Conservation (phyloP, 1,284 basidiomycete species). For the Fomitopsis betulina region DNA sequence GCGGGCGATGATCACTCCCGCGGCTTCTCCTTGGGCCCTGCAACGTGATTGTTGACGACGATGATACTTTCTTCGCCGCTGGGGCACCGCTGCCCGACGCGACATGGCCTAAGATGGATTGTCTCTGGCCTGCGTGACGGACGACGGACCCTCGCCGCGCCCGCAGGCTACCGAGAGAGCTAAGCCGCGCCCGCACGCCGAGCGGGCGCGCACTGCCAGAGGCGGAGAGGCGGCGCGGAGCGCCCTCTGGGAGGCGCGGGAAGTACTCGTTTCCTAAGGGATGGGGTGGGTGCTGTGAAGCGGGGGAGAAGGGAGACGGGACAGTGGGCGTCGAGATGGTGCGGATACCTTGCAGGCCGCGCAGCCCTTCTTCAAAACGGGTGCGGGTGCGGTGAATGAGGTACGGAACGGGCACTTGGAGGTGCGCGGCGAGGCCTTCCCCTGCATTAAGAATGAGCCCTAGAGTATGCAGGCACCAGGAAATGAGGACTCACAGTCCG, state of each 20-base stretch:
- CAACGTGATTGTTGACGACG: slow-evolving; percentile 65
- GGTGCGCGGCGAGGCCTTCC: slow-evolving; percentile 74
- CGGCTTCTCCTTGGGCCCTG: slow-evolving; percentile 42
- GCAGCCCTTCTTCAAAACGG: slow-evolving; percentile 76
- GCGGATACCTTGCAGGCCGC: slow-evolving; percentile 65
- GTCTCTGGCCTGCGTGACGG: slow-evolving; percentile 1
- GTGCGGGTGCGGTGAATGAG: slow-evolving; percentile 75
- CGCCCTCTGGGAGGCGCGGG: slow-evolving; percentile 13
- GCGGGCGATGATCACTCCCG: slow-evolving; percentile 32
- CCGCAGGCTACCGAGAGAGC: slow-evolving; percentile 44
- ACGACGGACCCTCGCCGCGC: slow-evolving; percentile 5
- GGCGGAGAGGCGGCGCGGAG: slow-evolving; percentile 8
- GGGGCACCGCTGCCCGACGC: slow-evolving; percentile 6
- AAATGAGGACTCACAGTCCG: slow-evolving; percentile 58
- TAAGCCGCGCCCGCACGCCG: slow-evolving; percentile 63
- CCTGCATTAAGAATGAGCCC: slow-evolving; percentile 36
- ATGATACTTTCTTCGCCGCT: slow-evolving; percentile 48
- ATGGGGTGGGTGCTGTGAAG: slow-evolving; percentile 3
- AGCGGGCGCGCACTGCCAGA: slow-evolving; percentile 12
- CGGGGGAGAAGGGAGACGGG: background rate
- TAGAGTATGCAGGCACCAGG: background rate
- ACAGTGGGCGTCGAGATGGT: slow-evolving; percentile 22
- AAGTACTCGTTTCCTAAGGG: slow-evolving; percentile 13
- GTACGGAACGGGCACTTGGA: slow-evolving; percentile 76
- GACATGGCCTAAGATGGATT: background rate